Base-by-base conservation (phyloP, 2,329 filamentous ascomycete species). In the Diaporthe destruens region DNA sequence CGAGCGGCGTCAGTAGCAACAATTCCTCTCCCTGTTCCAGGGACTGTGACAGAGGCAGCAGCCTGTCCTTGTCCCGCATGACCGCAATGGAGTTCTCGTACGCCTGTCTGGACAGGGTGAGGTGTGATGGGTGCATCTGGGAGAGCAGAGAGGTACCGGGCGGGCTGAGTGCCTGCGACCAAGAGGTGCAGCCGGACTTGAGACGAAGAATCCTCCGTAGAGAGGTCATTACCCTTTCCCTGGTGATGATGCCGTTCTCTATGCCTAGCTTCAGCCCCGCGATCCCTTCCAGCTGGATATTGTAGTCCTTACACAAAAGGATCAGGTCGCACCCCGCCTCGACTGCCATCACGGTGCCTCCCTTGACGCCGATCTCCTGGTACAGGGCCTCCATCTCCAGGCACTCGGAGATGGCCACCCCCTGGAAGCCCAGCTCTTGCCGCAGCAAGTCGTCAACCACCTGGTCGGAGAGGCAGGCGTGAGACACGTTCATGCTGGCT, bases 321-420 rank as follows among this genome's bases (percentile, higher is more conserved):
- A 98, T 91, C 69, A 98, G 85, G 81, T 99, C 96, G 80, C 96
- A 98, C 18, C 96, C 96, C 42, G 96, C 96, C 80, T 98, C 96
- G 66, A 98, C 94, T 4, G 96, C 96, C 95, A 98, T 98, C 77
- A 98, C 94, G 0, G 96, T 98, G 16, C 96, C 96, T 53, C 96
- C 96, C 76, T 96, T 95, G 23, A 99, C 95, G n/a, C 96, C 96
- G 65, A 98, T 96, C 77, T 98, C 97, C 79, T 97, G 94, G 75
- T 94, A 96, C 11, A 98, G 88, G 0, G 95, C 95, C 79, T 98
- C 95, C 96, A 98, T 98, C 80, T 98, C 96, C 9, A 98, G 84
- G 76, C 96, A 98, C 80, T 98, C 96, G 0, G 95, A 98, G 65
- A 98, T 94, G 32, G 96, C 95, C 2, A 98, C 95, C 1, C 96